These are phyloP conservation scores for Tirmania nivea DNA, from an alignment of 495 filamentous ascomycete species.

Conservation along the genomic window DNA sequence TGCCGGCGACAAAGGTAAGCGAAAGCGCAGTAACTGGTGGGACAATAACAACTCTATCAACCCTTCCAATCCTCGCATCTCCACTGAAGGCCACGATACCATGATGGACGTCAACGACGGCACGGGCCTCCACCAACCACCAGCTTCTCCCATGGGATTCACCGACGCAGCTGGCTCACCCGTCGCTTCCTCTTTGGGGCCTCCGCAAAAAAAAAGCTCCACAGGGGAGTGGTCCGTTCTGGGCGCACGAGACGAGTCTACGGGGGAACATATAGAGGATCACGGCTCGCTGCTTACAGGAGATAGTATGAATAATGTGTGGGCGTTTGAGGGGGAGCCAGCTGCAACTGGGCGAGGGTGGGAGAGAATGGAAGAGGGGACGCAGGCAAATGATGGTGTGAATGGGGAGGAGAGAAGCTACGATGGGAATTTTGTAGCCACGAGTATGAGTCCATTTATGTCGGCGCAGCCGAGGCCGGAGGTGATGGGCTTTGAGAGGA, in stretches of 20 bases:
- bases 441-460: neutral
- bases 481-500: too few relatives aligned
- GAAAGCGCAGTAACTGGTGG: conserved; percentile 12
- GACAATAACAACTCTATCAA: too few relatives aligned
- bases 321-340: too few relatives aligned
- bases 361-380: neutral
- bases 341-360: neutral
- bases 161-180: neutral
- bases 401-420: neutral
- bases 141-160: neutral
- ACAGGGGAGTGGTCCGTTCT: neutral
- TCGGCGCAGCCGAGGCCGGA: too few relatives aligned
- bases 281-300: too few relatives aligned
- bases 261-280: neutral
- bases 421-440: neutral
- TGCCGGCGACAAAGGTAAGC: conserved; percentile 3
- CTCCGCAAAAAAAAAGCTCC: neutral
- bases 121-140: neutral
- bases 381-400: neutral
- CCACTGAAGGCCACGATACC: too few relatives aligned
- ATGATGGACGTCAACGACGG: neutral
- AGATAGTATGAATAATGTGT: too few relatives aligned
- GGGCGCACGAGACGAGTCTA: neutral
- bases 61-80: too few relatives aligned
- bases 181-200: neutral